phyloP scores from a whole-genome alignment of 2,329 filamentous ascomycete genomes.

The Colletotrichum phormii region DNA sequence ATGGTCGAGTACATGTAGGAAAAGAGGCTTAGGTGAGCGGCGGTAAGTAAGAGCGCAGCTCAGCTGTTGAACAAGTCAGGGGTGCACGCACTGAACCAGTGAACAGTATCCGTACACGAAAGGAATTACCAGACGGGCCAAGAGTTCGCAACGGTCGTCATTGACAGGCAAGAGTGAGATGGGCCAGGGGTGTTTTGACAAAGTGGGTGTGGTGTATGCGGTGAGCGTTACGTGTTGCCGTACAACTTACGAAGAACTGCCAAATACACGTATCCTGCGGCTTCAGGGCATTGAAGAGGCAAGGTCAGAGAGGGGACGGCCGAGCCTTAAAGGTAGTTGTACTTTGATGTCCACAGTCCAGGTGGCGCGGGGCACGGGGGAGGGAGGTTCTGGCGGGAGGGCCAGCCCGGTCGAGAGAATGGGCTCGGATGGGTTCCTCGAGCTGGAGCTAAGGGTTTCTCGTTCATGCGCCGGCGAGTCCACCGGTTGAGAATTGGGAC shows the following conservation, averaged over 20 bases:
- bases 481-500: slow-evolving; percentile 15
- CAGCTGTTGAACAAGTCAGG: slow-evolving; percentile 15
- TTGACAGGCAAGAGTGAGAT: slow-evolving; percentile 8
- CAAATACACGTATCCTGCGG: slow-evolving; percentile 31
- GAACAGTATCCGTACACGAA: not conserved
- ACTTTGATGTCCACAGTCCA: not conserved
- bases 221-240: not conserved
- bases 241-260: slow-evolving; percentile 25
- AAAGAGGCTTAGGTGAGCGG: slow-evolving; percentile 15
- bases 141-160: slow-evolving; percentile 12
- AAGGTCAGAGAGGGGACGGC: slow-evolving; percentile 11
- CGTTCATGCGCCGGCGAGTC: slow-evolving; percentile 29
- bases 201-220: slow-evolving; percentile 1
- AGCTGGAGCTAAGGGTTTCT: slow-evolving; percentile 30
- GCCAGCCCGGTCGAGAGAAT: slow-evolving; percentile 1
- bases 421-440: slow-evolving; percentile 23
- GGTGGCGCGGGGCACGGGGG: slow-evolving; percentile 30
- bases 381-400: slow-evolving; percentile 16
- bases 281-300: slow-evolving; percentile 19
- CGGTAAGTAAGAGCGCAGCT: not conserved
- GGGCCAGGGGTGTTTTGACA: not conserved
- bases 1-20: slow-evolving; percentile 11
- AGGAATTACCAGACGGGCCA: not conserved
- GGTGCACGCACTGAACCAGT: slow-evolving; percentile 16
- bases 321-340: not conserved